Evolutionary conservation across 345 rosid genomes (phyloP), one percentile per base, ranked within the genome.

Genomic region (Euphorbia tirucalli): DNA sequence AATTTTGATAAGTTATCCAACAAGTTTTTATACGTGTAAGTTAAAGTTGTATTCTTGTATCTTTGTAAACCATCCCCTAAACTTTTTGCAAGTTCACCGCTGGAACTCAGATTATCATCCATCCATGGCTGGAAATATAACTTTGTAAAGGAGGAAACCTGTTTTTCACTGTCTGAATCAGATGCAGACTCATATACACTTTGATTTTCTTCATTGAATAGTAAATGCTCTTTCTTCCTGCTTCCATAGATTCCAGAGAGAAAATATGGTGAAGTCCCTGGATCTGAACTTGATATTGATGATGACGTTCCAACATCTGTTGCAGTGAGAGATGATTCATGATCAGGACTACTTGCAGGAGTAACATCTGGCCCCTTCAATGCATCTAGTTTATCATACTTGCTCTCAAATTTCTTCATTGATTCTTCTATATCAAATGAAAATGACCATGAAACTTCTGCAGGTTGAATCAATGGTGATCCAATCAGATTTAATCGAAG

Each of bases 251-350:
- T 79, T 70, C 85, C 94, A 28, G 84, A 76, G 46, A 77, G 75
- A 79, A 85, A 84, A 63, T 77, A 91, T 0, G 99, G 99, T 35
- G 99, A 96, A 68, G 94, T 89, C 76, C 98, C 99, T 0, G 75
- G 91, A 83, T 93, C 99, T 27, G 70, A 62, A 80, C 99, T 96
- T 25, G 99, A 93, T 43, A 93, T 85, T 22, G 98, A 96, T 41
- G 98, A 96, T 41, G 99, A 92, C 35, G 97, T 88, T 71, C 91
- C 99, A 2, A 87, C 90, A 80, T 90, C 97, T 24, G 99, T 95
- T 15, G 90, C 76, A 69, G 96, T 90, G 64, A 93, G 86, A 18
- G 94, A 93, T 21, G 96, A 89, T 68, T 97, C 94, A 22, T 86
- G 88, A 84, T 96, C 99, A 6, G 98, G 99, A 85, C 97, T 93